Percentiles rank a stretch among this genome's conserved stretches.
phyloP scores from a whole-genome alignment of 2,329 filamentous ascomycete species.

The Microdochium bolleyi region DNA sequence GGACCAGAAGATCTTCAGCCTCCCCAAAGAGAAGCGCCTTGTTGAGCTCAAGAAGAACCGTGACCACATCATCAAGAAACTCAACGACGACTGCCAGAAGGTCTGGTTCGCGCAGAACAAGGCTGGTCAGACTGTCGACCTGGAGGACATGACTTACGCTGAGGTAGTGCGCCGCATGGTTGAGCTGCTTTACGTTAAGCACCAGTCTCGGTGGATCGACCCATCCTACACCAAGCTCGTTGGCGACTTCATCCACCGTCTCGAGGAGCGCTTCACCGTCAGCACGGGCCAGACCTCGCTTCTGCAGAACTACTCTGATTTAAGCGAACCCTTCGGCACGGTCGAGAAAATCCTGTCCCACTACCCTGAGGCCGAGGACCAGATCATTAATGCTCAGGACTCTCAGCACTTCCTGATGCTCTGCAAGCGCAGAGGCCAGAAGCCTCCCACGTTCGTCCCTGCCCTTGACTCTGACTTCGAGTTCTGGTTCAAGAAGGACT shows the following conservation, averaged over 20 bases:
- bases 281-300: constrained; percentile 64
- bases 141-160: constrained; percentile 93
- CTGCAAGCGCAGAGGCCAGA: constrained; percentile 86
- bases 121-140: constrained; percentile 70
- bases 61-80: constrained; percentile 87
- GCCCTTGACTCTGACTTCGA: constrained; percentile 96
- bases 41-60: constrained; percentile 82
- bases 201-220: constrained; percentile 89
- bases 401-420: constrained; percentile 94
- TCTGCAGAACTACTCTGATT: constrained; percentile 83
- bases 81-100: constrained; percentile 95
- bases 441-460: constrained; percentile 94
- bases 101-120: constrained; percentile 91
- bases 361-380: constrained; percentile 79
- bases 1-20: constrained; percentile 95
- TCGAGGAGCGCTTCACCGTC: constrained; percentile 93
- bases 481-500: constrained; percentile 99
- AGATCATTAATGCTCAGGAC: constrained; percentile 97
- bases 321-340: constrained; percentile 71
- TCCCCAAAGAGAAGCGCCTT: constrained; percentile 91
- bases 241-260: constrained; percentile 90
- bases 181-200: constrained; percentile 84
- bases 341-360: constrained; percentile 72
- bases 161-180: constrained; percentile 84
- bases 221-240: constrained; percentile 73